phyloP scores from a whole-genome alignment of 306 rosid species.

The Hippophae rhamnoides region DNA sequence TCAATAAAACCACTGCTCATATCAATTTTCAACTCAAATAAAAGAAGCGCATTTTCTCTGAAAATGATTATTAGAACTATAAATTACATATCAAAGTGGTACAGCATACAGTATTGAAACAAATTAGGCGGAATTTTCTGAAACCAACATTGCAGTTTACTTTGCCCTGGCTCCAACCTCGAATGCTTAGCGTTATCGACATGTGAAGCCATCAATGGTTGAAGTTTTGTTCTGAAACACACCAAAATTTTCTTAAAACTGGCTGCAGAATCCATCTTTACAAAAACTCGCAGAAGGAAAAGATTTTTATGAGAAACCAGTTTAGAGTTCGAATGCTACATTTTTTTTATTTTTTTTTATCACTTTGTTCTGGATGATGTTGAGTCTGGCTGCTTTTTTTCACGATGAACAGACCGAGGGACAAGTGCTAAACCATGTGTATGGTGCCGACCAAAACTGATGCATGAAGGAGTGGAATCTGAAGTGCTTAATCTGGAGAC shows the following conservation, averaged over 20 bases:
- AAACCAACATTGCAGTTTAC: background rate
- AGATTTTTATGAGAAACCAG: conserved; percentile 5
- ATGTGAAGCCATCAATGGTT: no score
- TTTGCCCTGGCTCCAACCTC: conserved; percentile 6
- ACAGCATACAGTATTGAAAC: no score
- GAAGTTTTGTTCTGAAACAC: no score
- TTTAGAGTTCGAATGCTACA: conserved; percentile 3
- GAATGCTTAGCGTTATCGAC: background rate
- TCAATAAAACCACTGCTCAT: no score
- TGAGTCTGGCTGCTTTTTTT: conserved; percentile 35
- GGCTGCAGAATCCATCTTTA: conserved; percentile 11
- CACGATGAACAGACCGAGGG: conserved; percentile 62
- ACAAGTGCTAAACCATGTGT: conserved; percentile 55
- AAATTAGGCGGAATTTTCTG: no score
- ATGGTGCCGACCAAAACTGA: conserved; percentile 83
- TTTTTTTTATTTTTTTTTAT: conserved; percentile 6
- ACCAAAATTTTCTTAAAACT: no score
- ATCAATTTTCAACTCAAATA: background rate
- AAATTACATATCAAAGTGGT: background rate
- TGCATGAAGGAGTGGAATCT: conserved; percentile 58
- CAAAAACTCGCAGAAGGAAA: conserved; percentile 5
- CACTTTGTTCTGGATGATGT: conserved; percentile 22
- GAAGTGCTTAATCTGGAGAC: conserved; percentile 75
- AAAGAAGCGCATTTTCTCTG: background rate
- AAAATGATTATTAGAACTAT: background rate